A percentile compares a stretch with the other conserved stretches of the same genome.
Evolutionary conservation across 805 yeast genomes (phyloP).

Genomic region (Ogataea paraovalis): DNA sequence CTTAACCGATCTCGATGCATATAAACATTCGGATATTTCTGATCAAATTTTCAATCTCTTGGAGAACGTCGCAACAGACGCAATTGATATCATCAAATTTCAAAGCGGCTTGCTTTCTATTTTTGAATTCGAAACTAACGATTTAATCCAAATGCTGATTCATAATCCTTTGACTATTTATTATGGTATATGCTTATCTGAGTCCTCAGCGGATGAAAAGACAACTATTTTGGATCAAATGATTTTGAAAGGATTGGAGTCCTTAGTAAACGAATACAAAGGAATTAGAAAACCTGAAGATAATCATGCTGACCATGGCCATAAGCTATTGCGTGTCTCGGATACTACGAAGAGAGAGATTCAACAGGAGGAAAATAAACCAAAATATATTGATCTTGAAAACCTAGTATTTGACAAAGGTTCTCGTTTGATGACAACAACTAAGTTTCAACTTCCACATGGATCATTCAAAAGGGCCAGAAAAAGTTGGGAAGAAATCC

Average conservation of each 20-base stretch:
- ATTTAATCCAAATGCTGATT: slow-evolving; percentile 44
- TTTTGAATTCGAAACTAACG: slow-evolving; percentile 48
- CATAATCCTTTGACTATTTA: slow-evolving; percentile 36
- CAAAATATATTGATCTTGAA: slow-evolving; percentile 60
- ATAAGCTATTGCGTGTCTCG: slow-evolving; percentile 10
- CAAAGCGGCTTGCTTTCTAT: slow-evolving; percentile 53
- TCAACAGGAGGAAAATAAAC: slow-evolving; percentile 19
- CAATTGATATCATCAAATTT: slow-evolving; percentile 37
- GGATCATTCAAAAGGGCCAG: slow-evolving; percentile 78
- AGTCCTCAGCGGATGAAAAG: slow-evolving; percentile 20
- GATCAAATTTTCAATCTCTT: slow-evolving; percentile 39
- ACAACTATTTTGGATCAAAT: slow-evolving; percentile 44
- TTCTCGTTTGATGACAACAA: slow-evolving; percentile 58
- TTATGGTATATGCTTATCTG: slow-evolving; percentile 27
- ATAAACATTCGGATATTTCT: slow-evolving; percentile 34
- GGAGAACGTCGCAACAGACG: slow-evolving; percentile 24
- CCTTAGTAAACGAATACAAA: slow-evolving; percentile 41
- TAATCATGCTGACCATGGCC: slow-evolving; percentile 5
- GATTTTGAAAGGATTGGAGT: slow-evolving; percentile 36
- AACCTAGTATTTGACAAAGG: slow-evolving; percentile 69
- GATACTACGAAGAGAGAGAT: slow-evolving; percentile 7
- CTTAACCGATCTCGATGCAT: slow-evolving; percentile 35
- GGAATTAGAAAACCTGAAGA: slow-evolving; percentile 17
- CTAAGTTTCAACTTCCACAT: slow-evolving; percentile 70
- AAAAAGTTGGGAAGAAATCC: slow-evolving; percentile 79